Percentiles rank a stretch among this genome's conserved stretches.
These are phyloP conservation scores for sorghum (Sorghum bicolor) DNA, from an alignment of 176 grass and related monocot genomes.

Conservation along the genomic window DNA sequence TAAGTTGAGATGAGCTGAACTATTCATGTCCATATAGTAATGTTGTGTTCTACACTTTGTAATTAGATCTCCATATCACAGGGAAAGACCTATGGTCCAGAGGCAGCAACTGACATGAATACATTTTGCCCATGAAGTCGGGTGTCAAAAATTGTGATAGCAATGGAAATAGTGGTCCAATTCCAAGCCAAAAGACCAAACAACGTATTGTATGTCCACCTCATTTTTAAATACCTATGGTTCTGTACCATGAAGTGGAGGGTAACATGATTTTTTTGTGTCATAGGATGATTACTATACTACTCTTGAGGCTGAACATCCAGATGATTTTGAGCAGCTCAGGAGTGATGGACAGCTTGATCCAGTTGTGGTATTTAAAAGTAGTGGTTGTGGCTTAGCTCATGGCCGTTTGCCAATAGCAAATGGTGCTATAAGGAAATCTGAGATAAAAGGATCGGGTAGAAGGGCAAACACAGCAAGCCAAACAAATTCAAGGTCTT, in stretches of 20 bases:
- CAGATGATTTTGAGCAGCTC: neutral
- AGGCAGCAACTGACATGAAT: neutral
- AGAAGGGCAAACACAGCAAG: neutral
- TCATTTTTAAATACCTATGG: neutral
- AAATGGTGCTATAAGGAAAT: neutral
- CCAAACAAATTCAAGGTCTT: neutral
- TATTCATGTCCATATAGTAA: neutral
- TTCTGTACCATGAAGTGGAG: neutral
- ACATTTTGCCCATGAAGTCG: neutral
- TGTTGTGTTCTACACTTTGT: neutral
- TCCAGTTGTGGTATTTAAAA: neutral
- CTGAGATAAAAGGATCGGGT: neutral
- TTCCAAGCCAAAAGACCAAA: neutral
- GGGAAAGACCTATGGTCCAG: neutral
- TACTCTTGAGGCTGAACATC: neutral
- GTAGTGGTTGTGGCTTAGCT: no score
- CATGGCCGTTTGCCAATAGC: neutral
- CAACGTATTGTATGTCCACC: neutral
- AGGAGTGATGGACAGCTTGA: neutral
- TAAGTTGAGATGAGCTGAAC: neutral
- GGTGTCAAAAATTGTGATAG: neutral
- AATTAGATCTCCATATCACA: neutral
- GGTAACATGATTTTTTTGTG: neutral
- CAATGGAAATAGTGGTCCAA: neutral
- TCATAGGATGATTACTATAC: neutral